phyloP scores from a whole-genome alignment of 108 stramenopile genomes.

The Cyclotella sp. region DNA sequence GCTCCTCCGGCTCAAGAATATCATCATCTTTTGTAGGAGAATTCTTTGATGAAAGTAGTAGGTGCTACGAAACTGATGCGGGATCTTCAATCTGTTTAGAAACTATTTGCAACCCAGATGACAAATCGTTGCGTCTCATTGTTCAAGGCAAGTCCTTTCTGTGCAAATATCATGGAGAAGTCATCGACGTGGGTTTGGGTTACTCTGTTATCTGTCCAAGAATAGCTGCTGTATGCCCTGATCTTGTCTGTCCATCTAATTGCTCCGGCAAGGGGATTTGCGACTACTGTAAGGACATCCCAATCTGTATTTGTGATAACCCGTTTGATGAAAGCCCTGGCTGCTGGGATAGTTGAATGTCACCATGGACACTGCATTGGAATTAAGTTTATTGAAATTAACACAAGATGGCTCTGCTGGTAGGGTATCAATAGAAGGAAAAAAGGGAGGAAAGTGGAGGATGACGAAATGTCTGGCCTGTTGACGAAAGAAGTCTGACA shows the following conservation, averaged over 20 bases:
- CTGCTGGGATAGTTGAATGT: slow-evolving; percentile 29
- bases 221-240: slow-evolving; percentile 46
- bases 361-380: not conserved
- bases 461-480: too few species aligned
- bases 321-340: slow-evolving; percentile 36
- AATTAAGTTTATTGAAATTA: not conserved
- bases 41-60: slow-evolving; percentile 47
- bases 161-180: slow-evolving; percentile 30
- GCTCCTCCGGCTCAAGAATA: slow-evolving; percentile 29
- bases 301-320: slow-evolving; percentile 43
- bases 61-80: slow-evolving; percentile 40
- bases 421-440: too few species aligned
- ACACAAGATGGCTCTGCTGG: not conserved
- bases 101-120: slow-evolving; percentile 40
- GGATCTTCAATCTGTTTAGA: slow-evolving; percentile 38
- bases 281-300: slow-evolving; percentile 44
- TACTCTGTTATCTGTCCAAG: slow-evolving; percentile 47
- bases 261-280: slow-evolving; percentile 51
- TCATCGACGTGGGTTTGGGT: slow-evolving; percentile 32
- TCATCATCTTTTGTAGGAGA: slow-evolving; percentile 20
- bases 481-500: too few species aligned
- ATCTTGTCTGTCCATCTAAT: slow-evolving; percentile 48
- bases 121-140: slow-evolving; percentile 34
- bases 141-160: slow-evolving; percentile 36
- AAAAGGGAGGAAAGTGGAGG: too few species aligned